Evolutionary conservation across 192 early-diverging fungal genomes (phyloP).

Genomic region (Backusella liffmaniae): DNA sequence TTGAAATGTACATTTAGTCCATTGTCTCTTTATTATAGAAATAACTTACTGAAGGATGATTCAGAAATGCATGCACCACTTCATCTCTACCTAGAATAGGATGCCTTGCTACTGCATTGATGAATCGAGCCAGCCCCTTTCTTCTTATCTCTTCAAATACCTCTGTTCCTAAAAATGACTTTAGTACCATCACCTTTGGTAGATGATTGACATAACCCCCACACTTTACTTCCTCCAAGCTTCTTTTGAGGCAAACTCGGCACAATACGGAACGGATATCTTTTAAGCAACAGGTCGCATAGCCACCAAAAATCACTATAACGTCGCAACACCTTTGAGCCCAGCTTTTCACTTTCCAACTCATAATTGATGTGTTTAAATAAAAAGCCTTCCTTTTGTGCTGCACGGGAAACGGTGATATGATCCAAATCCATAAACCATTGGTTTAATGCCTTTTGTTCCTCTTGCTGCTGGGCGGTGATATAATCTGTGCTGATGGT

Average conservation of each 20-base stretch:
- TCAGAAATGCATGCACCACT: slow-evolving; percentile 62
- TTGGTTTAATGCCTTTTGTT: slow-evolving; percentile 32
- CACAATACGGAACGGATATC: slow-evolving; percentile 82
- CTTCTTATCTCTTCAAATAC: slow-evolving; percentile 69
- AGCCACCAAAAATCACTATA: slow-evolving; percentile 96
- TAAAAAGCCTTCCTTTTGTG: slow-evolving; percentile 53
- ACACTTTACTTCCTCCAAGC: slow-evolving; percentile 61
- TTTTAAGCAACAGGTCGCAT: slow-evolving; percentile 69
- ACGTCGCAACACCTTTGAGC: slow-evolving; percentile 66
- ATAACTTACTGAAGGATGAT: slow-evolving; percentile 55
- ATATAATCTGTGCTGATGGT: not conserved
- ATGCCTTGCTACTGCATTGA: slow-evolving; percentile 72
- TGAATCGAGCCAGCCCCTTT: slow-evolving; percentile 67
- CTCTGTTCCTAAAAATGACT: slow-evolving; percentile 39
- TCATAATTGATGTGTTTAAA: slow-evolving; percentile 91
- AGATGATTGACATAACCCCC: no score
- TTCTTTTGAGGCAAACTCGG: slow-evolving; percentile 88
- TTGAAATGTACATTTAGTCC: slow-evolving; percentile 3
- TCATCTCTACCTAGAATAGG: slow-evolving; percentile 68
- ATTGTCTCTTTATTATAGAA: no score
- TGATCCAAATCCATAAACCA: slow-evolving; percentile 59
- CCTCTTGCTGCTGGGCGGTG: slow-evolving; percentile 3
- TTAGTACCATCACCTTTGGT: no score
- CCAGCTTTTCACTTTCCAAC: slow-evolving; percentile 66
- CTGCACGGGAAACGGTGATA: slow-evolving; percentile 50